Evolutionary conservation across 164 flowering plant species (phyloP).

Genomic region (Litsea cubeba): DNA sequence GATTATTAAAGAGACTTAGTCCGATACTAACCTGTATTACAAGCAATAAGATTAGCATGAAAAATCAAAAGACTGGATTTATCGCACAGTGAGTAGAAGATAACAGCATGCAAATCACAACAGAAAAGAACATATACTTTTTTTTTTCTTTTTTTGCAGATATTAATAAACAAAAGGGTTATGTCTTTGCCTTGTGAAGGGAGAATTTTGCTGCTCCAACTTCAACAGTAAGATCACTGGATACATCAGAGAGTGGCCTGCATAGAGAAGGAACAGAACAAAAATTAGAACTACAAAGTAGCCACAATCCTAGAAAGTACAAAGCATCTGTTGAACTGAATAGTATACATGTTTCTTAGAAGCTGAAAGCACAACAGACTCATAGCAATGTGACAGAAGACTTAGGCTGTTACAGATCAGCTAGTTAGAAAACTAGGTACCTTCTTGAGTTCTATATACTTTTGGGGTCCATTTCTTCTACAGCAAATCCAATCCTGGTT

Average conservation of each 20-base stretch:
- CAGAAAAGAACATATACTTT: no score
- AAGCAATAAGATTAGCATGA: no score
- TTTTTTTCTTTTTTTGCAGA: not conserved
- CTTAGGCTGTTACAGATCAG: constrained; percentile 7
- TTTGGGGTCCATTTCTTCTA: not conserved
- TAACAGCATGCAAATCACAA: no score
- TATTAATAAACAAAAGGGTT: not conserved
- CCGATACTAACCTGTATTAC: no score
- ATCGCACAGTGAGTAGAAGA: no score
- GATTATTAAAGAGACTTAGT: no score
- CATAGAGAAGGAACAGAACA: constrained; percentile 17
- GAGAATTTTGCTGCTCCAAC: constrained; percentile 70
- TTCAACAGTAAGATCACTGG: constrained; percentile 87
- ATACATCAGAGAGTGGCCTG: constrained; percentile 99
- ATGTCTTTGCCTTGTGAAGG: constrained; percentile 77
- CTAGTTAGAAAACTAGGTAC: no score
- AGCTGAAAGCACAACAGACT: not conserved
- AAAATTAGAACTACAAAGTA: not conserved
- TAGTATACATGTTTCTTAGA: not conserved
- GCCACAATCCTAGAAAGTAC: not conserved
- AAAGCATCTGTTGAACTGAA: not conserved
- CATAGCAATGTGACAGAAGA: not conserved
- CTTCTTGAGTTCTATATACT: not conserved
- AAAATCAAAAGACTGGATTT: no score
- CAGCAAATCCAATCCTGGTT: not conserved